A percentile compares a stretch with the other conserved stretches of the same genome.
phyloP scores from a whole-genome alignment of 2,329 filamentous ascomycete genomes.

The Ilyonectria sp. region DNA sequence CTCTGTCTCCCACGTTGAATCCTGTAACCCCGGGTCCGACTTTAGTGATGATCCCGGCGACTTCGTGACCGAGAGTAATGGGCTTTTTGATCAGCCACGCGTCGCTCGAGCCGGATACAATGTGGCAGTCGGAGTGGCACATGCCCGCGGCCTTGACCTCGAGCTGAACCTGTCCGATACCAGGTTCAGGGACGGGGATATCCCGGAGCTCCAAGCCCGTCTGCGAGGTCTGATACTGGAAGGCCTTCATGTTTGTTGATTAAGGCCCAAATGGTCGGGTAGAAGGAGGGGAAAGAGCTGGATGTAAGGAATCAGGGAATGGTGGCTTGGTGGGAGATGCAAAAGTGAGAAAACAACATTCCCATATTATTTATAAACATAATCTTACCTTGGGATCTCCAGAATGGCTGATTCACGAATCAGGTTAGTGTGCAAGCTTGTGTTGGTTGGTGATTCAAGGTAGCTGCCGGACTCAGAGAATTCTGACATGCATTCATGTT shows the following conservation, averaged over 20 bases:
- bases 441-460: too few species aligned
- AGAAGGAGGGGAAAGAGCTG: too few species aligned
- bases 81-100: constrained; percentile 7
- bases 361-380: too few species aligned
- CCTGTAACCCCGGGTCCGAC: neutral
- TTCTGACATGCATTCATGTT: too few species aligned
- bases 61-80: constrained; percentile 27
- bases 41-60: constrained; percentile 20
- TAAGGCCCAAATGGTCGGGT: too few species aligned
- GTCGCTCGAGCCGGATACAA: constrained; percentile 12
- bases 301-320: too few species aligned
- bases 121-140: constrained; percentile 26
- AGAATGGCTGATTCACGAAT: too few species aligned
- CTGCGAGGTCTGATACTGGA: neutral
- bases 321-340: too few species aligned
- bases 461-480: too few species aligned
- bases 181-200: constrained; percentile 5
- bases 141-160: constrained; percentile 24
- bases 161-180: neutral
- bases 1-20: constrained; percentile 8
- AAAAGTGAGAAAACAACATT: too few species aligned
- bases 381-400: too few species aligned
- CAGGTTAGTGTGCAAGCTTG: too few species aligned
- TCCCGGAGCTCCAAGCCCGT: neutral
- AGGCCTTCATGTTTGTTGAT: constrained; percentile 11